phyloP scores from a whole-genome alignment of 2,329 filamentous ascomycete genomes.

The Penicillium oxalicum region DNA sequence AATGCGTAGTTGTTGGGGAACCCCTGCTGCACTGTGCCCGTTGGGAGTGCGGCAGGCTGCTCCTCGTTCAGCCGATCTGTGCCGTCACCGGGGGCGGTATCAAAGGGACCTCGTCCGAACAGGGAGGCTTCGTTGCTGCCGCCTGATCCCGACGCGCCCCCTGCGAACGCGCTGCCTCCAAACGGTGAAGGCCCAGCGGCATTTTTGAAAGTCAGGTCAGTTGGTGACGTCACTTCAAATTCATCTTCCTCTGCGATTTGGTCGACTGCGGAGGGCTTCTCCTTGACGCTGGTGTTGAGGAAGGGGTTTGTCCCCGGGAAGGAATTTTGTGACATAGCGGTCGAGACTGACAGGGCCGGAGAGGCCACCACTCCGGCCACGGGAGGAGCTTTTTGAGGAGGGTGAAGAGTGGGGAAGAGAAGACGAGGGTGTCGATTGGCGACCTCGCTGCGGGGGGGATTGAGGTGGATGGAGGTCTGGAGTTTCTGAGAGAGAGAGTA shows the following conservation, averaged over 20 bases:
- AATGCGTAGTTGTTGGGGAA: conserved; percentile 90
- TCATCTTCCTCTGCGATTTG: conserved; percentile 78
- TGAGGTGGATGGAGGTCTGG: background rate
- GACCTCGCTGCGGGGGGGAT: background rate
- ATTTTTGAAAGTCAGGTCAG: conserved; percentile 54
- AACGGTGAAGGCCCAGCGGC: conserved; percentile 36
- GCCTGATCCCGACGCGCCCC: conserved; percentile 12
- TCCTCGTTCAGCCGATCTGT: conserved; percentile 18
- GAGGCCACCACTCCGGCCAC: conserved; percentile 26
- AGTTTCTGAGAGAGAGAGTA: background rate
- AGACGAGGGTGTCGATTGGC: background rate
- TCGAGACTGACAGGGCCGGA: conserved; percentile 22
- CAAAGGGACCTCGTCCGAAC: conserved; percentile 34
- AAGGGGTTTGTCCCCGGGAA: conserved; percentile 82
- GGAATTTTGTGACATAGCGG: conserved; percentile 59
- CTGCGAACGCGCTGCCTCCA: conserved; percentile 22
- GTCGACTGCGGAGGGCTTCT: conserved; percentile 47
- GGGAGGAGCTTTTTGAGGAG: conserved; percentile 13
- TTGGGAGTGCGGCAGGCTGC: conserved; percentile 24
- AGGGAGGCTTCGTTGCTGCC: conserved; percentile 18
- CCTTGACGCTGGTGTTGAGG: conserved; percentile 69
- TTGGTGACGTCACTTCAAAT: conserved; percentile 71
- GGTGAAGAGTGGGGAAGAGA: conserved; percentile 14
- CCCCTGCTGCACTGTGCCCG: conserved; percentile 24
- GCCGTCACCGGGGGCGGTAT: conserved; percentile 14